Evolutionary conservation across 805 yeast genomes (phyloP), one percentile per base, ranked within the genome.

Genomic region (Ogataea ganodermae): DNA sequence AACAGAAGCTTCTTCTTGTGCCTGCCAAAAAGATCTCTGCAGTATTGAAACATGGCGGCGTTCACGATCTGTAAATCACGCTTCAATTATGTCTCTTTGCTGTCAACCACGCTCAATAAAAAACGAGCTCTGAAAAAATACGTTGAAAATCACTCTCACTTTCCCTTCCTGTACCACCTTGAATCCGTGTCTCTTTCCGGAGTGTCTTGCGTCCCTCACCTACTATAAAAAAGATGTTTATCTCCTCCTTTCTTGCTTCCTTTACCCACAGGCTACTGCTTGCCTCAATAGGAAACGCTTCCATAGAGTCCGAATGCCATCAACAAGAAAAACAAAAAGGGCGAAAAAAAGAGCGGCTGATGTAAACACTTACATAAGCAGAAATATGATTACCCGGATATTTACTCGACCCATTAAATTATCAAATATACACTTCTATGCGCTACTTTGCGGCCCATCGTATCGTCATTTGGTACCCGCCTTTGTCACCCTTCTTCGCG

Each of bases 1-100:
- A 74, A 61, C 12, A 75, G 36, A 9, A 80, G 41, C 58, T 74
- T 74, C 46, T 72, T 67, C 48, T 67, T 67, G 62, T 81, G 78
- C 43, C 80, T 68, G 20, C 67, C 64, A 43, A 72, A 50, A 40
- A 78, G 68, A 44, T 66, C 71, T 41, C 65, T 58, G 18, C 69
- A 26, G 42, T 62, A 67, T 32, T 61, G 57, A 35, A 66, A 60
- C 72, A 70, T 70, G 7, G n/a, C 50, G 42, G 21, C 8, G 8
- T 6, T 6, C 6, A 22, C 31, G 12, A 27, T 10, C n/a, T n/a
- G n/a, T n/a, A n/a, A n/a, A n/a, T n/a, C n/a, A n/a, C n/a, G n/a
- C n/a, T n/a, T n/a, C n/a, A n/a, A n/a, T n/a, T n/a, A n/a, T n/a
- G n/a, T n/a, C n/a, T n/a, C 24, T 22, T 22, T 22, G 24, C 24